A percentile compares a stretch with the other conserved stretches of the same genome.
Evolutionary conservation across 2,329 filamentous ascomycete species (phyloP).

Genomic region (Xylariaceae sp.): DNA sequence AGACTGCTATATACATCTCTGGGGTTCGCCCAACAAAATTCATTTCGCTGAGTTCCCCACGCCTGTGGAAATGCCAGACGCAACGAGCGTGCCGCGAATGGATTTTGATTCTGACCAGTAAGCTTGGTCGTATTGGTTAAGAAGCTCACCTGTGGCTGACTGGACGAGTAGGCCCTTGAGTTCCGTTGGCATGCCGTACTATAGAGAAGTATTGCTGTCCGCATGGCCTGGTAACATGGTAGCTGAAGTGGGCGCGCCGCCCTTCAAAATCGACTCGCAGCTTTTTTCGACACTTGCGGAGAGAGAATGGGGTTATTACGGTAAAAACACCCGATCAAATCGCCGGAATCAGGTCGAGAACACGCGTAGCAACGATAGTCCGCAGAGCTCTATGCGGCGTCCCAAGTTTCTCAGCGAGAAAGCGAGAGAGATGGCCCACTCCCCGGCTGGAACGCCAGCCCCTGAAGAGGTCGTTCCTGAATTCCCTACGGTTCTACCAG

Average conservation of each 20-base stretch:
- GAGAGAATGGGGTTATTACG: conserved; percentile 73
- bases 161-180: conserved; percentile 62
- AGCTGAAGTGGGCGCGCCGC: conserved; percentile 81
- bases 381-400: conserved; percentile 61
- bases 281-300: conserved; percentile 65
- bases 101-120: conserved; percentile 69
- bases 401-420: conserved; percentile 96
- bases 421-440: conserved; percentile 61
- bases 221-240: conserved; percentile 83
- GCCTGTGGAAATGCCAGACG: conserved; percentile 72
- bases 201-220: conserved; percentile 81
- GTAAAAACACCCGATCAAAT: conserved; percentile 68
- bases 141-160: conserved; percentile 7
- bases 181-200: conserved; percentile 86
- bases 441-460: conserved; percentile 36
- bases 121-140: conserved; percentile 26
- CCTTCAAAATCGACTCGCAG: conserved; percentile 67
- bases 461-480: conserved; percentile 48
- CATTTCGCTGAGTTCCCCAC: conserved; percentile 80
- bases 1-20: conserved; percentile 76
- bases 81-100: conserved; percentile 52
- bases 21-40: conserved; percentile 81
- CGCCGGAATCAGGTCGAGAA: conserved; percentile 81
- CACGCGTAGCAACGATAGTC: conserved; percentile 60
- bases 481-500: conserved; percentile 60